Conservation (phyloP, 176 grass and related monocot genomes). For the Hordeum marinum region DNA sequence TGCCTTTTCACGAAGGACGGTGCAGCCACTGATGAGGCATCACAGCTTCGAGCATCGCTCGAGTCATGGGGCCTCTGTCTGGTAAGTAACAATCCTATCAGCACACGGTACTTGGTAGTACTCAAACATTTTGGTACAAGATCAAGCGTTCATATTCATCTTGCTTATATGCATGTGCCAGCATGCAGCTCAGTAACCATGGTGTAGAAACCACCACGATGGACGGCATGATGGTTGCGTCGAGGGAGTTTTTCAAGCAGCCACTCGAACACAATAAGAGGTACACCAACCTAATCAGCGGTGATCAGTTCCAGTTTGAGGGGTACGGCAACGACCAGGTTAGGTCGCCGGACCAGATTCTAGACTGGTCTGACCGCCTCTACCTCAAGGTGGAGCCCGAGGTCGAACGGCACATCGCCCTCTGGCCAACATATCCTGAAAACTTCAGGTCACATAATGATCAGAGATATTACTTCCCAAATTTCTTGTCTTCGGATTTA, state of each 20-base stretch:
- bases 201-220: slow-evolving; percentile 29
- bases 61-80: slow-evolving; percentile 50
- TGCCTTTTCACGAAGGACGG: slow-evolving; percentile 9
- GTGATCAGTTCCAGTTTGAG: slow-evolving; percentile 34
- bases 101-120: no score
- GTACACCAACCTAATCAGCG: slow-evolving; percentile 36
- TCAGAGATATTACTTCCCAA: no score
- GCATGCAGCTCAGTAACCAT: slow-evolving; percentile 29
- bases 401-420: slow-evolving; percentile 12
- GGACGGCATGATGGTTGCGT: slow-evolving; percentile 24
- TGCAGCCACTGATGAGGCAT: slow-evolving; percentile 5
- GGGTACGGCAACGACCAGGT: slow-evolving; percentile 44
- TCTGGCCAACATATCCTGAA: slow-evolving; percentile 39
- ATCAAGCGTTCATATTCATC: neutral
- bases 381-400: slow-evolving; percentile 45
- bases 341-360: slow-evolving; percentile 16
- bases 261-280: slow-evolving; percentile 35
- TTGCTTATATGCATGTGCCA: neutral
- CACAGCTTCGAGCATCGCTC: slow-evolving; percentile 29
- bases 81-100: neutral
- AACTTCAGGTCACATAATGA: slow-evolving; percentile 28
- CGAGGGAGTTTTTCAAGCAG: slow-evolving; percentile 40
- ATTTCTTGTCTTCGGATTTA: no score
- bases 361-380: slow-evolving; percentile 53
- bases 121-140: no score